Evolutionary conservation across 225 moss, liverwort and hornwort genomes (phyloP).

Genomic region (Bryoerythrophyllum caledonicum): DNA sequence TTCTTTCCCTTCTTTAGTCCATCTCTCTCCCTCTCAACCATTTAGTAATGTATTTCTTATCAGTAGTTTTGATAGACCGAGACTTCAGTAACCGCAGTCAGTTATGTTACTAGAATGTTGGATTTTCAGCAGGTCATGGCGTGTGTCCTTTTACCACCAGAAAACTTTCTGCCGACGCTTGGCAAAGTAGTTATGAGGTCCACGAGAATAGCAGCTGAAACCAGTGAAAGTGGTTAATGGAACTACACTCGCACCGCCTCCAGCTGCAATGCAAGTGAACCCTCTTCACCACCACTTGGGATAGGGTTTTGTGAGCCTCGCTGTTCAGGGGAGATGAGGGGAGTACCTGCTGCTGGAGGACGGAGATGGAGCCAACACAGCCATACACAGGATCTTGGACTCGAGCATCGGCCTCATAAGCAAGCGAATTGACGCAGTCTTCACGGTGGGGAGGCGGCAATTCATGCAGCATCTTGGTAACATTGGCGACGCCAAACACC

Average conservation of each 20-base stretch:
- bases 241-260: conserved; percentile 10
- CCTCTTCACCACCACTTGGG: conserved; percentile 16
- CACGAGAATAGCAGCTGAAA: conserved; percentile 25
- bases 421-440: conserved; percentile 81
- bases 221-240: conserved; percentile 23
- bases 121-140: conserved; percentile 5
- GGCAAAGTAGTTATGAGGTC: conserved; percentile 13
- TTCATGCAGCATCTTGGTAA: conserved; percentile 86
- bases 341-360: conserved; percentile 67
- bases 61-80: too few relatives aligned
- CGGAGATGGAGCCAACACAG: conserved; percentile 78
- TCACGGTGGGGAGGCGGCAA: conserved; percentile 82
- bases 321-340: background rate
- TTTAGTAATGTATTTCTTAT: too few relatives aligned
- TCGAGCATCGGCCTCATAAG: conserved; percentile 80
- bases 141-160: background rate
- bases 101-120: background rate
- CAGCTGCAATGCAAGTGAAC: conserved; percentile 11
- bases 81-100: background rate
- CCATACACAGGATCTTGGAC: conserved; percentile 85
- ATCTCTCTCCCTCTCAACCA: conserved; percentile 7
- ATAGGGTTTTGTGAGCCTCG: conserved; percentile 6
- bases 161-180: background rate
- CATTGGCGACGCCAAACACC: conserved; percentile 81
- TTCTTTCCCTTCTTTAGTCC: conserved; percentile 10